Base-by-base conservation (phyloP, 768 basidiomycete genomes). In the Cytidiella melzeri region DNA sequence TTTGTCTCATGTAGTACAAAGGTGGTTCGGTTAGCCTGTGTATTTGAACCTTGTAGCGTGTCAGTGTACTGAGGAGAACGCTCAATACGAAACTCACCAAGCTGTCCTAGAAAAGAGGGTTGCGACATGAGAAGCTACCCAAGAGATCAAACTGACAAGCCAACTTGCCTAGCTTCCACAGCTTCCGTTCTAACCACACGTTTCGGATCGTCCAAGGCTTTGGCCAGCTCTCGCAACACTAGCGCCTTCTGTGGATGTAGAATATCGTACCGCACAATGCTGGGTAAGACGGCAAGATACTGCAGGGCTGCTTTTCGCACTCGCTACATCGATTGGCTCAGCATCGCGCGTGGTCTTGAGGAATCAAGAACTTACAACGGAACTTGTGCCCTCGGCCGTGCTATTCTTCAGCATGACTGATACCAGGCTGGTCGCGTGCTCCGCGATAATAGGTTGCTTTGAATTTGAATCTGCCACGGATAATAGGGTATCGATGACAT, bases 141-240 rank as follows among this genome's bases (percentile, higher is more conserved):
- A 44, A 50, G 23, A 1, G 23, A 26, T 5, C 7, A n/a, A 37
- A 6, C n/a, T 46, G 21, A 4, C 6, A 10, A 20, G 49, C 45
- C 38, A 75, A 40, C 51, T 5, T 37, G 47, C 76, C 85, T 60
- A 27, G 92, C 85, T 56, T 92, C 83, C 2, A 98, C 96, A 1
- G 93, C 95, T 59, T 88, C 90, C 58, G 80, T 84, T 46, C 96
- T 74, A 6, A 99, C 93, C 2, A 68, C 67, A 51, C 87, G 73
- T 62, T 84, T 87, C n/a, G 89, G 89, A 68, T 98, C 96, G 62
- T 98, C 96, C 41, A 98, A 66, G 3, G 76, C 79, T 53, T 75
- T 80, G 0, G 76, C 84, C 23, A 99, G 72, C 52, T 85, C 83
- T 30, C 81, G 81, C 44, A 97, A 64, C 20, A 96, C 87, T 0